Evolutionary conservation across 1,284 basidiomycete genomes (phyloP).

Genomic region (Mycosarcoma maydis): DNA sequence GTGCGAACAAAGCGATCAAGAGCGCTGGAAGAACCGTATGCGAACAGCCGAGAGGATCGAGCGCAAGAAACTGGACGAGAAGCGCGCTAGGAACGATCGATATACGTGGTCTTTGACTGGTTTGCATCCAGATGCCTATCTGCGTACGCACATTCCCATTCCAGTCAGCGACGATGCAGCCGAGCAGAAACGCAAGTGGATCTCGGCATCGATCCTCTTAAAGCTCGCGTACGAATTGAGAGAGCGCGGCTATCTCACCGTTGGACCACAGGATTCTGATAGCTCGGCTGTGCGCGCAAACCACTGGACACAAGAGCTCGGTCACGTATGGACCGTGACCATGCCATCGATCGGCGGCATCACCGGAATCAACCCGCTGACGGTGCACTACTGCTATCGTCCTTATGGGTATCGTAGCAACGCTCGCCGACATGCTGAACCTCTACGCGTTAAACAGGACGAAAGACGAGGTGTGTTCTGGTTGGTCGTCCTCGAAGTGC

Average conservation of each 20-base stretch:
- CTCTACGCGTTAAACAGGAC: too few relatives aligned
- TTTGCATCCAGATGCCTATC: constrained; percentile 24
- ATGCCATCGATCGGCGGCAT: constrained; percentile 78
- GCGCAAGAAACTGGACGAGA: constrained; percentile 17
- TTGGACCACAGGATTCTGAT: constrained; percentile 46
- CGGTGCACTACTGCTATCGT: constrained; percentile 77
- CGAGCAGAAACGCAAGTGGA: constrained; percentile 16
- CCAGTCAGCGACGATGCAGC: too few relatives aligned
- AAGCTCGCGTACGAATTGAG: constrained; percentile 56
- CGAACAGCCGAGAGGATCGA: constrained; percentile 30
- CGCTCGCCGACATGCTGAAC: too few relatives aligned
- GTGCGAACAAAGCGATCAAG: neutral
- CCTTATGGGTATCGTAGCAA: constrained; percentile 7
- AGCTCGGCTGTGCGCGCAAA: neutral
- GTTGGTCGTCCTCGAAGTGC: constrained; percentile 76
- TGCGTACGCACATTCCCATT: constrained; percentile 19
- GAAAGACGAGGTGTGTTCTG: constrained; percentile 60
- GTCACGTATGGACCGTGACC: constrained; percentile 68
- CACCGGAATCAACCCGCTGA: constrained; percentile 80
- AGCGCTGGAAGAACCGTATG: constrained; percentile 33
- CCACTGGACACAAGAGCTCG: constrained; percentile 27
- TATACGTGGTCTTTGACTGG: constrained; percentile 20
- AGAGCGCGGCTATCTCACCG: constrained; percentile 17
- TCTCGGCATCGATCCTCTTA: constrained; percentile 42
- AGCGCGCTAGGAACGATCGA: constrained; percentile 15